A percentile compares a stretch with the other conserved stretches of the same genome.
Conservation (phyloP, 2,329 filamentous ascomycete species). For the Seiridium cupressi region DNA sequence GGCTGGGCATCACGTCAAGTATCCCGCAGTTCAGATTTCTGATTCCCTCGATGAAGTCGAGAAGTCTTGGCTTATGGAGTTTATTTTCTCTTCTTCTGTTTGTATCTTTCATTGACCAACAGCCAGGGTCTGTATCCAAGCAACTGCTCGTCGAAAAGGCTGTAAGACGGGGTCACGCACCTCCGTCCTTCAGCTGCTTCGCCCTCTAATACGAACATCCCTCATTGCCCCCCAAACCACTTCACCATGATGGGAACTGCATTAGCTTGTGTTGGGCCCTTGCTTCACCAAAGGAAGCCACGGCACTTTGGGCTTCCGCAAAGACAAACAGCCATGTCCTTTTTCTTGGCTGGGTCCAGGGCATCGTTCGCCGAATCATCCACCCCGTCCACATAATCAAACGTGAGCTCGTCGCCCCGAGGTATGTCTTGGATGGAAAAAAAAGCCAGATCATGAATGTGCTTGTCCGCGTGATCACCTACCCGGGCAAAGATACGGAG, state of each 20-base stretch:
- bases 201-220: no score
- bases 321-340: slow-evolving; percentile 56
- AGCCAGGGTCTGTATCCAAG: no score
- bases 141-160: no score
- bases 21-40: no score
- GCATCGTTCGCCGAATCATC: slow-evolving; percentile 48
- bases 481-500: slow-evolving; percentile 77
- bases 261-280: neutral
- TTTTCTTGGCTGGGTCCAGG: slow-evolving; percentile 44
- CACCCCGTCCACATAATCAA: slow-evolving; percentile 73
- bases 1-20: no score
- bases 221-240: no score
- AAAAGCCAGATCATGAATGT: slow-evolving; percentile 73
- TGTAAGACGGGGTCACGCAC: no score
- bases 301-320: slow-evolving; percentile 68
- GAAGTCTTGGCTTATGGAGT: no score
- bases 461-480: slow-evolving; percentile 71
- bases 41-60: no score
- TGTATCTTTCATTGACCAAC: no score
- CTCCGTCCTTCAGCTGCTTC: no score
- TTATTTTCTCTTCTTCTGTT: no score
- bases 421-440: slow-evolving; percentile 69
- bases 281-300: slow-evolving; percentile 62
- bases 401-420: slow-evolving; percentile 69
- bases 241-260: neutral